Percentiles rank a stretch among this genome's conserved stretches.
Evolutionary conservation across 2,329 filamentous ascomycete genomes (phyloP).

Genomic region (Stachybotrys echinatus): DNA sequence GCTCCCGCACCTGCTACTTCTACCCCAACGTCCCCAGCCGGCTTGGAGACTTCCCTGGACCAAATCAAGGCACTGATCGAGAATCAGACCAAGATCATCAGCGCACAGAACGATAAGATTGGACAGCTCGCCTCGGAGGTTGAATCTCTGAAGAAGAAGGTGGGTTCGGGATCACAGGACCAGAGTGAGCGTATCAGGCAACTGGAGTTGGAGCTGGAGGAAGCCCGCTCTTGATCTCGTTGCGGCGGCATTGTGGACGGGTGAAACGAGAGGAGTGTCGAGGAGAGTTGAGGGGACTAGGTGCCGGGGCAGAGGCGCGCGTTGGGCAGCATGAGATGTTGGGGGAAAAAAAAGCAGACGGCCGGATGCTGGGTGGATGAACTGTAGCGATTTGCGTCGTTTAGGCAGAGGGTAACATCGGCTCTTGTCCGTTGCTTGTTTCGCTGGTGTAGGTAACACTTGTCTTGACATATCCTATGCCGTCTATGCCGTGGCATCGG

Average conservation of each 20-base stretch:
- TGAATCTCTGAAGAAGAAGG: constrained; percentile 73
- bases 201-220: constrained; percentile 62
- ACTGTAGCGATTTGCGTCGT: neutral
- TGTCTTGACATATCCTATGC: no score
- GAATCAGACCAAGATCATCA: constrained; percentile 72
- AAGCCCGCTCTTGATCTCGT: constrained; percentile 46
- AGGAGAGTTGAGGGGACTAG: neutral
- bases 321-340: neutral
- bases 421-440: no score
- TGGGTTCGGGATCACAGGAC: constrained; percentile 51
- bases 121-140: constrained; percentile 65
- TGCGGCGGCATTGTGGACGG: constrained; percentile 1
- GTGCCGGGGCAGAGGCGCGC: neutral
- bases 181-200: constrained; percentile 65
- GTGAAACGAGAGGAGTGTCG: neutral
- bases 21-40: constrained; percentile 21
- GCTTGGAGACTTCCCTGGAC: constrained; percentile 60
- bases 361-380: neutral
- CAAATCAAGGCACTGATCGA: constrained; percentile 76
- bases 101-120: constrained; percentile 72
- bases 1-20: constrained; percentile 17
- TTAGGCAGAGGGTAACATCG: no score
- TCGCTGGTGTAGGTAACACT: no score
- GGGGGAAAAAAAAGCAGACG: neutral
- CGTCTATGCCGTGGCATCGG: no score